Evolutionary conservation across 73 alveolate species (phyloP).

Genomic region (Paramecium pentaurelia): DNA sequence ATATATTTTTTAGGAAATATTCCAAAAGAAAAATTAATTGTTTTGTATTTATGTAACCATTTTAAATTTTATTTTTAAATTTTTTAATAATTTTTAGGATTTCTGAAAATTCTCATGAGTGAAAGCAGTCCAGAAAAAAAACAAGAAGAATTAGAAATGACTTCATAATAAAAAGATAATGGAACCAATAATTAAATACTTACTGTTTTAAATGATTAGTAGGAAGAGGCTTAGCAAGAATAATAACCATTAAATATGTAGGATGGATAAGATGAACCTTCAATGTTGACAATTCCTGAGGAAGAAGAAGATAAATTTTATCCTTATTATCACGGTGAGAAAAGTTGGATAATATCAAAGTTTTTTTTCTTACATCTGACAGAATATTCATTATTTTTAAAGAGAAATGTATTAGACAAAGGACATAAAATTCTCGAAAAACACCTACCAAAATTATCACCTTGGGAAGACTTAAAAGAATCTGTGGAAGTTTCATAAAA

Average conservation of each 20-base stretch:
- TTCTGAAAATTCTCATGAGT: background rate
- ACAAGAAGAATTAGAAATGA: background rate
- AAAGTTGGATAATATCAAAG: background rate
- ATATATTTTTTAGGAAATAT: background rate
- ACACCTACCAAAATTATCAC: background rate
- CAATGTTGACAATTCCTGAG: background rate
- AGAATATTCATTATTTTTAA: background rate
- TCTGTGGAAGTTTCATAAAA: background rate
- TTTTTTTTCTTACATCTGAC: background rate
- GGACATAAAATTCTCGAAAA: background rate
- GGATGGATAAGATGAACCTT: background rate
- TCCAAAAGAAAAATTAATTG: background rate
- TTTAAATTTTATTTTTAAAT: no score
- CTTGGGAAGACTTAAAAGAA: background rate
- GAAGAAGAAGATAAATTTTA: background rate
- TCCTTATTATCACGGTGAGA: background rate
- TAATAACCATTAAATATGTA: background rate
- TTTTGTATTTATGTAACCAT: background rate
- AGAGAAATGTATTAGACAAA: background rate
- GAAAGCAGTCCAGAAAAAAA: background rate
- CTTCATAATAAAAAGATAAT: background rate
- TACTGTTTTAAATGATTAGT: background rate
- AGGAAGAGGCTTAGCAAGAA: background rate
- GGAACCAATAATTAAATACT: background rate
- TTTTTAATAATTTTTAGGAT: background rate